Evolutionary conservation across 768 basidiomycete genomes (phyloP).

Genomic region (Calocera cornea): DNA sequence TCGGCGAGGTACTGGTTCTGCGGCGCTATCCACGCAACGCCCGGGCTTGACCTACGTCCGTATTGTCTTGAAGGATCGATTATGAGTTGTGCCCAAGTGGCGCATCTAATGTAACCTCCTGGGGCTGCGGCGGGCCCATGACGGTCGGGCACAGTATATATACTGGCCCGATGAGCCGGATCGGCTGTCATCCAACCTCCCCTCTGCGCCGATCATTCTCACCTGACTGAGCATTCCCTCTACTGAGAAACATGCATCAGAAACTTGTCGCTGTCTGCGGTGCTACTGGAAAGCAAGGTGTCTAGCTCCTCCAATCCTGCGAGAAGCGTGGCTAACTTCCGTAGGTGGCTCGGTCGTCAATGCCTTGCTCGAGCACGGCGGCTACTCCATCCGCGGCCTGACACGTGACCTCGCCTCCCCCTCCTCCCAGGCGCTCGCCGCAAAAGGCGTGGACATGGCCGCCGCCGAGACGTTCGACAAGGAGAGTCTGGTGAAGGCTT

Average conservation of each 20-base stretch:
- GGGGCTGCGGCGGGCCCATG: too few relatives aligned
- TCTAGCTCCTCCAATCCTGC: not conserved
- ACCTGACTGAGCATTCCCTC: too few relatives aligned
- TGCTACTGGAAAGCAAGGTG: constrained; percentile 14
- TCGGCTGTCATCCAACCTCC: too few relatives aligned
- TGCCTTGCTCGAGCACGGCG: constrained; percentile 11
- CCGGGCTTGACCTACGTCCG: too few relatives aligned
- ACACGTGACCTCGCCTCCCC: constrained; percentile 15
- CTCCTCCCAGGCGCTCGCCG: not conserved
- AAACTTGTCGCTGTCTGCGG: constrained; percentile 15
- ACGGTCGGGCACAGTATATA: too few relatives aligned
- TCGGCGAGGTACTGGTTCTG: too few relatives aligned
- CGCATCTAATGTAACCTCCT: too few relatives aligned
- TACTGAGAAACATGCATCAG: not conserved
- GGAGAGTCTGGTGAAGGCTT: not conserved
- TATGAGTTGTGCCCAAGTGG: too few relatives aligned
- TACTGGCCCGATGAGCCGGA: too few relatives aligned
- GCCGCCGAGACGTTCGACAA: not conserved
- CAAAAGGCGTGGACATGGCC: not conserved
- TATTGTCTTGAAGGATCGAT: too few relatives aligned
- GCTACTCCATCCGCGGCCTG: constrained; percentile 17
- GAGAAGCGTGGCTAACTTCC: not conserved
- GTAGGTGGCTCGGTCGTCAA: constrained; percentile 15
- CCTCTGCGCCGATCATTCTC: too few relatives aligned
- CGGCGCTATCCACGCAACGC: too few relatives aligned